These are phyloP conservation scores for Verbascum thapsus DNA, from an alignment of 257 asterid species.

Conservation along the genomic window DNA sequence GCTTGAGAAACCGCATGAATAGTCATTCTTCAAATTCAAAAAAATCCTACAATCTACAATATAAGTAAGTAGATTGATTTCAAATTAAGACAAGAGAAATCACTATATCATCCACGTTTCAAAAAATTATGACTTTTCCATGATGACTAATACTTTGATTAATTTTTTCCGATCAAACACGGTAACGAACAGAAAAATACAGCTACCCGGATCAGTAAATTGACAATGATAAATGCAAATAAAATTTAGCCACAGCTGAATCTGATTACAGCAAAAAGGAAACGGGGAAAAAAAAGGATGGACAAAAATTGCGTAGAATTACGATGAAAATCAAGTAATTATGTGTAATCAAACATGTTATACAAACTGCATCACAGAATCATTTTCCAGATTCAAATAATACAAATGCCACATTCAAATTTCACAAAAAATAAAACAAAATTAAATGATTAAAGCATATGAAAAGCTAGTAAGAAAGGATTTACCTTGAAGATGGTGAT, in stretches of 20 bases:
- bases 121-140: not conserved
- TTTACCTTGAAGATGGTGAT: constrained; percentile 15
- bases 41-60: constrained; percentile 17
- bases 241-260: not conserved
- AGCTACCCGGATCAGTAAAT: constrained; percentile 2
- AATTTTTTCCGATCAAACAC: not conserved
- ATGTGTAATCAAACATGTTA: not conserved
- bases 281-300: not conserved
- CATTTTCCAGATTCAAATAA: constrained; percentile 19
- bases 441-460: constrained; percentile 4
- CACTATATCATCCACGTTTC: not conserved
- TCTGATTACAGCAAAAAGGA: not conserved
- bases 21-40: constrained; percentile 39
- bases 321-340: too few species aligned
- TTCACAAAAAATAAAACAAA: not conserved
- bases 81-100: constrained; percentile 10
- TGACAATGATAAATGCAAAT: constrained; percentile 9
- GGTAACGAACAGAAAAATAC: not conserved
- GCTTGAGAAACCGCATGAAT: constrained; percentile 36
- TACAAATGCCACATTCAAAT: constrained; percentile 1
- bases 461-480: constrained; percentile 11
- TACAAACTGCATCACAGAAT: not conserved
- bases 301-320: constrained; percentile 11
- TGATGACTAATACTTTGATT: not conserved
- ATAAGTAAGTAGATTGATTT: constrained; percentile 18